Conservation (phyloP, 2,329 filamentous ascomycete genomes). For the Diaporthe ilicicola region DNA sequence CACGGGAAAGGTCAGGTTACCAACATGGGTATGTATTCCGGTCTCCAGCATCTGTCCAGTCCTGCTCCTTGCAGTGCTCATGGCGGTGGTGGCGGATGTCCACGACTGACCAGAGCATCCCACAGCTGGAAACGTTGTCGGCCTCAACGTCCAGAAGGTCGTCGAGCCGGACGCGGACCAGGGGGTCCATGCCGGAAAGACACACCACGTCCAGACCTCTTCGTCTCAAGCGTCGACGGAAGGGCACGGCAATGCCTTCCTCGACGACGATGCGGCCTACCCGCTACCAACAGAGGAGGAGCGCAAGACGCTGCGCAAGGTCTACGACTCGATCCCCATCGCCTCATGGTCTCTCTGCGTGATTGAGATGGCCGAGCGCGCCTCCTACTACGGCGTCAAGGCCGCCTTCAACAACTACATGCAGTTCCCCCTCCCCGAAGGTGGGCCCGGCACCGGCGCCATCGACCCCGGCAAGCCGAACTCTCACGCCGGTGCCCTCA, state of each 20-base stretch:
- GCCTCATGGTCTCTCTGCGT: conserved; percentile 57
- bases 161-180: conserved; percentile 19
- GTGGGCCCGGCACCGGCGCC: conserved; percentile 46
- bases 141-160: conserved; percentile 18
- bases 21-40: conserved; percentile 7
- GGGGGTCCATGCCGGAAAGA: neutral
- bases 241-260: neutral
- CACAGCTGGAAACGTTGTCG: conserved; percentile 9
- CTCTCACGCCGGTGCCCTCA: conserved; percentile 58
- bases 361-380: conserved; percentile 61
- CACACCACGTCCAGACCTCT: conserved; percentile 8
- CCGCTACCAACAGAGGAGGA: conserved; percentile 58
- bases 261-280: conserved; percentile 39
- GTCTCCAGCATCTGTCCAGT: neutral
- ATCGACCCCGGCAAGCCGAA: conserved; percentile 43
- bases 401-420: conserved; percentile 65
- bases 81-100: neutral
- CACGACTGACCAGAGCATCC: neutral
- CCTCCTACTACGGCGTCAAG: conserved; percentile 60
- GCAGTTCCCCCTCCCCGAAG: conserved; percentile 59
- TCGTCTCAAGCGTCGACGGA: neutral
- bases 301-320: conserved; percentile 51
- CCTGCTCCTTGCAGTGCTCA: too few species aligned
- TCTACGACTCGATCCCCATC: conserved; percentile 53
- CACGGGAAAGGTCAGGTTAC: conserved; percentile 8